Base-by-base conservation (phyloP, 2,329 filamentous ascomycete genomes). In the Trichoderma atroviride region DNA sequence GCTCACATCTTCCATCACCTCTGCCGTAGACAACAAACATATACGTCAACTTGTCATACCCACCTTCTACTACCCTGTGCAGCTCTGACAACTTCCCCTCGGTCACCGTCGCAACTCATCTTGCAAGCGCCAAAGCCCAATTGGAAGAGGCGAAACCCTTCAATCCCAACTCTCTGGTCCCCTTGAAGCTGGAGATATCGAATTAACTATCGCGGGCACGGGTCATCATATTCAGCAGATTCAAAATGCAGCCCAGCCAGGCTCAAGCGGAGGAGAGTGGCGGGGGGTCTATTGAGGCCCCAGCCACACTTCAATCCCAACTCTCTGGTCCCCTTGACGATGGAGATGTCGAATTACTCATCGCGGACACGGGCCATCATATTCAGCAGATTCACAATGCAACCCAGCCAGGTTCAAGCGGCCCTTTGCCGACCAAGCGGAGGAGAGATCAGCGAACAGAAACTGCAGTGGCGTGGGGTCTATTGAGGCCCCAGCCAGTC, bases 331-430 rank as follows among this genome's bases (percentile, higher is more conserved):
- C 63, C 6, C 64, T 60, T n/a, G 72, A 75, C 29, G 57, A 63
- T 82, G 86, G 31, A 79, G 73, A 59, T 73, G 81, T 56, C 86
- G 87, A 68, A 84, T 58, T 74, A 10, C 74, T 82, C 16, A 69
- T 77, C 6, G 75, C 74, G 9, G 77, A 79, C 24, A 69, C 81
- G 10, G 71, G 73, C 3, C 73, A 74, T 40, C 73, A 78, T 22
- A 73, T 79, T 33, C 70, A 73, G 13, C 70, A 72, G 5, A 70
- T 74, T 35, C 75, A 72, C 14, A 40, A 50, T 29, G 56, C 76
- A 2, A 35, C 69, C 27, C 19, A 70, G 58, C 10, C 67, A 29
- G n/a, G 43, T 9, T 43, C n/a, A n/a, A n/a, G n/a, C n/a, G n/a
- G n/a, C n/a, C n/a, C n/a, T n/a, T n/a, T n/a, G n/a, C n/a, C n/a